phyloP scores from a whole-genome alignment of 495 filamentous ascomycete species.

The Tuber indicum region DNA sequence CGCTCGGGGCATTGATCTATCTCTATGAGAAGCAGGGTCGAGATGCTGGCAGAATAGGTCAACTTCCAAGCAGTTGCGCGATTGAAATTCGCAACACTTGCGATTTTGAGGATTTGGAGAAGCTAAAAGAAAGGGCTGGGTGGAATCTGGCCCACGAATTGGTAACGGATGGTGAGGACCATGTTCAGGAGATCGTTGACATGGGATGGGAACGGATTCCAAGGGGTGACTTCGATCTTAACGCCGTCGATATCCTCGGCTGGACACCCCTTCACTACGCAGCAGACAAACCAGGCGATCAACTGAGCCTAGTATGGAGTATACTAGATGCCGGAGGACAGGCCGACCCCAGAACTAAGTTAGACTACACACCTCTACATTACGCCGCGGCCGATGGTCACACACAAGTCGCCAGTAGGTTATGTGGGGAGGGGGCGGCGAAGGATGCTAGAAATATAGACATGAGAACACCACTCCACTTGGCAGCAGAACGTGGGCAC shows the following conservation, averaged over 20 bases:
- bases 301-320: neutral
- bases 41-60: neutral
- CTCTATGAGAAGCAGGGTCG: neutral
- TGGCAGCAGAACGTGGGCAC: conserved; percentile 12
- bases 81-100: neutral
- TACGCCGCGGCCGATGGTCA: conserved; percentile 14
- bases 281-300: neutral
- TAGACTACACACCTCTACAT: conserved; percentile 20
- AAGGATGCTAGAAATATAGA: conserved; percentile 10
- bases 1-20: neutral
- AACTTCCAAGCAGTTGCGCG: neutral
- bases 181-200: neutral
- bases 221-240: neutral
- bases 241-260: conserved; percentile 16
- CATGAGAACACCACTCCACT: conserved; percentile 21
- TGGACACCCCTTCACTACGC: conserved; percentile 31
- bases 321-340: conserved; percentile 14
- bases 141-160: neutral
- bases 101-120: neutral
- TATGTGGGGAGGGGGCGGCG: neutral
- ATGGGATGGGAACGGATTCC: neutral
- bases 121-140: neutral
- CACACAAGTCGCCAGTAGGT: neutral
- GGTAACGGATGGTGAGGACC: neutral
- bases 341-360: neutral